Evolutionary conservation across 2,329 filamentous ascomycete species (phyloP).

Genomic region (Tolypocladium inflatum): DNA sequence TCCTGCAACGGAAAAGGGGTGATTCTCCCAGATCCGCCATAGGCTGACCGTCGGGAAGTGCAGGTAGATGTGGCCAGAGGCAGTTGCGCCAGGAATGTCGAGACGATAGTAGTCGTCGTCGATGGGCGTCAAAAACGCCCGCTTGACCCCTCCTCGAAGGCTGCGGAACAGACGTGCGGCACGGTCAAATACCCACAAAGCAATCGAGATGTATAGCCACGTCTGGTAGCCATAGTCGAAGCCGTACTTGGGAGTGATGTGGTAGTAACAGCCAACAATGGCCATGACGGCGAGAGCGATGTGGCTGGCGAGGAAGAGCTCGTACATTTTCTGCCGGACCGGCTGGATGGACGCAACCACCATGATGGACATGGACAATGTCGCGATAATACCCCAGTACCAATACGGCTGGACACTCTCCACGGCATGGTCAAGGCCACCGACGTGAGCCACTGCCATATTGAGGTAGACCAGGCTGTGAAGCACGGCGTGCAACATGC

Average conservation of each 20-base stretch:
- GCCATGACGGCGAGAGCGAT: constrained; percentile 28
- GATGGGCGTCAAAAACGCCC: constrained; percentile 11
- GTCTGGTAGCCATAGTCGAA: constrained; percentile 33
- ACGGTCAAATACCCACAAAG: constrained; percentile 16
- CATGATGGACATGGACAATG: constrained; percentile 17
- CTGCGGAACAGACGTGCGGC: constrained; percentile 8
- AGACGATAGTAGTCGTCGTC: constrained; percentile 15
- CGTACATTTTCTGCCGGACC: constrained; percentile 25
- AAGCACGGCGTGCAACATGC: constrained; percentile 28
- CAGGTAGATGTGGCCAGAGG: constrained; percentile 16
- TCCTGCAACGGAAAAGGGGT: constrained; percentile 16
- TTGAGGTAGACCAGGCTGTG: constrained; percentile 29
- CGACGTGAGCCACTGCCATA: constrained; percentile 3
- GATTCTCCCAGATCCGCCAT: constrained; percentile 19
- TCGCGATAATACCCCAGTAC: constrained; percentile 29
- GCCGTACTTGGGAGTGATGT: constrained; percentile 24
- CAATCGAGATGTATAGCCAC: constrained; percentile 15
- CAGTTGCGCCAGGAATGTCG: constrained; percentile 12
- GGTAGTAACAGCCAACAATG: constrained; percentile 31
- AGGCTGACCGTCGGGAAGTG: constrained; percentile 15
- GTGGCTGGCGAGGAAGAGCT: constrained; percentile 33
- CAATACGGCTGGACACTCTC: constrained; percentile 6
- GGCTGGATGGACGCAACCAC: constrained; percentile 21
- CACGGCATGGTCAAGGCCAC: constrained; percentile 14
- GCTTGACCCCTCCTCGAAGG: constrained; percentile 8